Evolutionary conservation across 2,329 filamentous ascomycete genomes (phyloP), one percentile per base, ranked within the genome.

Genomic region (Pseudocercospora fuligena): DNA sequence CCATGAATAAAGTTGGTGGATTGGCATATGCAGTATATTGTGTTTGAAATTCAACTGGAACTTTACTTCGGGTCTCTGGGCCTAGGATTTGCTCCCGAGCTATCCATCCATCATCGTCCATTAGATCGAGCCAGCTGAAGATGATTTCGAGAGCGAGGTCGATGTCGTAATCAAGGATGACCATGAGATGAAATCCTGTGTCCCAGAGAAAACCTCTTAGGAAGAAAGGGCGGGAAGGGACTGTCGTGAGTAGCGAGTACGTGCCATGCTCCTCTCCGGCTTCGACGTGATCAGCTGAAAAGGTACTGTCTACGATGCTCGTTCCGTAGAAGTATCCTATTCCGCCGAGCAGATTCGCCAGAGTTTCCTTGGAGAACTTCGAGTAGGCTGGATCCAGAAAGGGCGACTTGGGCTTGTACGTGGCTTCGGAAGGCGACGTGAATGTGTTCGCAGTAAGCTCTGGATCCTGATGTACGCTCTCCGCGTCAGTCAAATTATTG

Each of bases 11-110:
- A 0, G 95, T 98, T 0, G 95, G 95, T 0, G 95, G 95, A 79
- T 99, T 99, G 60, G 95, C 95, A 75, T 97, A 97, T 79, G 98
- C 94, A 23, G 95, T 94, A 77, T 98, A 98, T 77, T 98, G 95
- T 14, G 93, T 87, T 74, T 97, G 94, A 78, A 99, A 99, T 79
- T 97, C 94, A 4, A 85, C 79, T 0, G 95, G 95, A 1, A 99
- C 95, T 80, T 97, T 98, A 85, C 91, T 97, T 69, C 94, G 89
- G 57, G 95, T 94, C 81, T 99, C 95, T 2, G 87, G 81, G 1
- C 95, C 95, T 1, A 99, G 87, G 66, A 99, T 98, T 80, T 97
- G 94, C 82, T 99, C 95, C 60, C 95, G 90, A 2, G 90, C 92
- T 76, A 99, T 98, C 95, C 95, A 99, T 62, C 95, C 95, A 78